Conservation (phyloP, 2,329 filamentous ascomycete genomes). For the Verticillium klebahnii region DNA sequence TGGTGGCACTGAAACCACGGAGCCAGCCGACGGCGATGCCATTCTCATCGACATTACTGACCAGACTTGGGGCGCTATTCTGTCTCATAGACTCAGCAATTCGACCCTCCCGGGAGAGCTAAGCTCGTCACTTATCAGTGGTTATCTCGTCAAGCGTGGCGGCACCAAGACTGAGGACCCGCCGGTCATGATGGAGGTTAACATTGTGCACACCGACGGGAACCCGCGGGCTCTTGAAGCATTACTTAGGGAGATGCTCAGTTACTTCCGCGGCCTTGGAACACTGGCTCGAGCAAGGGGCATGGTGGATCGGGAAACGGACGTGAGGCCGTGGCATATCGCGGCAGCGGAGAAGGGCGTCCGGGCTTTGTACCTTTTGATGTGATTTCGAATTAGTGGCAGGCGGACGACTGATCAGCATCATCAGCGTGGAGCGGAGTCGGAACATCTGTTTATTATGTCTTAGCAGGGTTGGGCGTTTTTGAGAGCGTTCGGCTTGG, state of each 20-base stretch:
- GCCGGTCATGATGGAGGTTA: slow-evolving; percentile 59
- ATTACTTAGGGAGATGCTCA: slow-evolving; percentile 65
- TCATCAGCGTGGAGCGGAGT: neutral
- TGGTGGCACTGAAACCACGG: slow-evolving; percentile 33
- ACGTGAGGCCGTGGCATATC: slow-evolving; percentile 74
- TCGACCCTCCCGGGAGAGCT: slow-evolving; percentile 50
- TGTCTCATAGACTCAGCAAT: slow-evolving; percentile 61
- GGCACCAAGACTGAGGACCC: slow-evolving; percentile 52
- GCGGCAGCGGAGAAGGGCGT: slow-evolving; percentile 66
- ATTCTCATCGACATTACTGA: slow-evolving; percentile 69
- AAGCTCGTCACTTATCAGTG: slow-evolving; percentile 55
- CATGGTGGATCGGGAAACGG: slow-evolving; percentile 51
- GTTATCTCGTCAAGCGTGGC: slow-evolving; percentile 61
- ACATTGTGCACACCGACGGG: slow-evolving; percentile 54
- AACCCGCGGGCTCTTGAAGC: slow-evolving; percentile 54
- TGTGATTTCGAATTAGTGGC: slow-evolving; percentile 37
- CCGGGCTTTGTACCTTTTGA: slow-evolving; percentile 57
- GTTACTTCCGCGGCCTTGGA: slow-evolving; percentile 63
- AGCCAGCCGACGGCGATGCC: slow-evolving; percentile 55
- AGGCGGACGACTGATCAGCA: neutral
- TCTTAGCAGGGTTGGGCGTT: neutral
- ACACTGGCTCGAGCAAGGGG: slow-evolving; percentile 65
- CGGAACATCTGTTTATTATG: neutral
- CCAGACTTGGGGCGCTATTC: slow-evolving; percentile 70
- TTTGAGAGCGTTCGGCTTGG: neutral